phyloP scores from a whole-genome alignment of 805 yeast species.

The Metschnikowia vanudenii region DNA sequence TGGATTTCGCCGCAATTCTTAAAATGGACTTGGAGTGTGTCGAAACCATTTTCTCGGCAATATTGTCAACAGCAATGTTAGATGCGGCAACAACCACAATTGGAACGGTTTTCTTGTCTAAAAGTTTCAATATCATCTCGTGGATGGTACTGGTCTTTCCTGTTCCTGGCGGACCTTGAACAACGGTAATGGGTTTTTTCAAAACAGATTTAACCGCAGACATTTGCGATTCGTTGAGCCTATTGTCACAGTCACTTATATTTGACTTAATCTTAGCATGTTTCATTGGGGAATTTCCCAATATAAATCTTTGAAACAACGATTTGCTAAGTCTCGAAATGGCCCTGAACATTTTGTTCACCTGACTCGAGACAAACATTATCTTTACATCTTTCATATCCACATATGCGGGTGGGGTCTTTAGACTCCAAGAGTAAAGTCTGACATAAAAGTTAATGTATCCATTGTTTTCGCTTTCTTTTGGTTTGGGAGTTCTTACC shows the following conservation, averaged over 20 bases:
- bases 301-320: too few species aligned
- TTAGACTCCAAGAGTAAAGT: neutral
- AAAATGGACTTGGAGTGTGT: conserved; percentile 76
- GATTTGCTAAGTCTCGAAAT: too few species aligned
- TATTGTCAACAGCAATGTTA: conserved; percentile 90
- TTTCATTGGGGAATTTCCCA: too few species aligned
- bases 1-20: neutral
- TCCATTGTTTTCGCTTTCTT: too few species aligned
- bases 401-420: neutral
- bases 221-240: too few species aligned
- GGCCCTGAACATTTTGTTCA: too few species aligned
- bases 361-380: too few species aligned
- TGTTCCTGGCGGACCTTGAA: conserved; percentile 91
- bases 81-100: conserved; percentile 92
- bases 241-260: too few species aligned
- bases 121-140: conserved; percentile 75
- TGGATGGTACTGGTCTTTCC: conserved; percentile 96
- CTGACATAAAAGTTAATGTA: too few species aligned
- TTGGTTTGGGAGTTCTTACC: too few species aligned
- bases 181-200: neutral
- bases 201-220: too few species aligned
- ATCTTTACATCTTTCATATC: neutral
- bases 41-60: conserved; percentile 74
- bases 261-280: too few species aligned
- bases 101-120: conserved; percentile 56